Evolutionary conservation across 1,139 yeast genomes (phyloP), one percentile per base, ranked within the genome.

Genomic region (Saccharomyces hybrid): DNA sequence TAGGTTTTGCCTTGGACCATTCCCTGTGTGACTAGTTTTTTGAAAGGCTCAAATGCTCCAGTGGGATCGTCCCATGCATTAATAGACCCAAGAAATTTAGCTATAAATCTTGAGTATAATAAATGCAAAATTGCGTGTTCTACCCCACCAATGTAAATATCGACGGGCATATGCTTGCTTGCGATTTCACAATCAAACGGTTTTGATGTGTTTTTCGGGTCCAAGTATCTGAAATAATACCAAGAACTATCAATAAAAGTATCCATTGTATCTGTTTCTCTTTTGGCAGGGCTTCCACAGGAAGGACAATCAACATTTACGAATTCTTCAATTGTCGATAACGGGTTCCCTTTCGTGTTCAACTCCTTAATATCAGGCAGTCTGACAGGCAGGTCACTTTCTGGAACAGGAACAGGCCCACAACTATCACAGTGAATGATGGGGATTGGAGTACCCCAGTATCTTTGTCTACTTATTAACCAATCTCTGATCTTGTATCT

Each of bases 391-490:
- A 93, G 76, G 25, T 91, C 83, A 5, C 80, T 73, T 49, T 87
- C 96, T 0, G 97, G 97, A 16, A 91, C 97, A 0, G 97, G 86
- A 1, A 89, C 96, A 0, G 84, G 74, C 1, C 99, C 99, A 76
- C 99, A 93, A 3, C 71, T 62, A 6, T 78, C 78, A 73, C 99
- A 93, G 63, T 93, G 95, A 25, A 93, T 75, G 41, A 93, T 88
- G 1, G 99, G 99, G 54, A 93, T 93, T 2, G 99, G 99, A 0
- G 98, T 95, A 28, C 99, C 99, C 99, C 99, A 93, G 69, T 87
- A 93, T 57, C 99, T 75, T 71, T 93, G 99, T 64, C 99, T 81
- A 66, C 95, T 85, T 47, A 93, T 86, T 38, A 93, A 77, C 99
- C 99, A 93, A 67, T 93, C 99, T 61, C 97, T 78, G 32, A 93